Percentiles rank a stretch among this genome's conserved stretches.
Conservation (phyloP, 208 protist genomes). For the Leptomonas seymouri region DNA sequence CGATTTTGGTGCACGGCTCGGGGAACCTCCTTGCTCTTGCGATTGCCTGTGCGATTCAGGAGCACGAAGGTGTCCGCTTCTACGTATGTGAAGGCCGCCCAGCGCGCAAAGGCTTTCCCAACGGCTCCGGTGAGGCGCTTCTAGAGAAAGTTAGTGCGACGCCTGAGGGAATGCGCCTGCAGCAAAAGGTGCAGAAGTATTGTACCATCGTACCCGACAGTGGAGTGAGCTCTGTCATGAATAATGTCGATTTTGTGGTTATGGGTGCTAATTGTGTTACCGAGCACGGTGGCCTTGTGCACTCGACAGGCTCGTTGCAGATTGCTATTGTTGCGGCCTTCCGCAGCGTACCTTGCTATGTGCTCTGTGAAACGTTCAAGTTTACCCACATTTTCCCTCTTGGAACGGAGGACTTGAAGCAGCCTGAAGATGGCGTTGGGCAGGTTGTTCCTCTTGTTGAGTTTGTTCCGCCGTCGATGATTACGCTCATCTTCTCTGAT, state of each 20-base stretch:
- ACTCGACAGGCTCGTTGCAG: conserved; percentile 98
- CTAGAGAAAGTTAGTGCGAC: conserved; percentile 58
- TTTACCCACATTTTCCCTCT: conserved; percentile 98
- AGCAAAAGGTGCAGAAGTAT: conserved; percentile 59
- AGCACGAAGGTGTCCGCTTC: conserved; percentile 84
- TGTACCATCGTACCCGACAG: conserved; percentile 92
- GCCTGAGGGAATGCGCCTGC: conserved; percentile 59
- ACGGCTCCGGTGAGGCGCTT: conserved; percentile 58
- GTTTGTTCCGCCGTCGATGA: conserved; percentile 88
- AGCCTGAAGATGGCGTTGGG: conserved; percentile 50
- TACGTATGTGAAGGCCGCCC: conserved; percentile 84
- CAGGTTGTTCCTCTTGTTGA: conserved; percentile 78
- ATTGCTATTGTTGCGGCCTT: conserved; percentile 96
- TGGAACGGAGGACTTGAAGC: conserved; percentile 91
- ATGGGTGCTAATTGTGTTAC: conserved; percentile 98
- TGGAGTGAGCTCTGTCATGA: conserved; percentile 84
- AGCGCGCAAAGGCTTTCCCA: conserved; percentile 42
- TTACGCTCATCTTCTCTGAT: conserved; percentile 98
- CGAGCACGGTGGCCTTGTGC: conserved; percentile 99
- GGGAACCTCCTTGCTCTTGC: conserved; percentile 74
- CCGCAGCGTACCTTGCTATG: conserved; percentile 98
- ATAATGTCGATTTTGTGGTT: conserved; percentile 96
- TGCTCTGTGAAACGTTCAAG: conserved; percentile 99
- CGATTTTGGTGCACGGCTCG: conserved; percentile 85
- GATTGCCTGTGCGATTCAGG: conserved; percentile 79